Evolutionary conservation across 768 basidiomycete genomes (phyloP).

Genomic region (Suillus sp.): DNA sequence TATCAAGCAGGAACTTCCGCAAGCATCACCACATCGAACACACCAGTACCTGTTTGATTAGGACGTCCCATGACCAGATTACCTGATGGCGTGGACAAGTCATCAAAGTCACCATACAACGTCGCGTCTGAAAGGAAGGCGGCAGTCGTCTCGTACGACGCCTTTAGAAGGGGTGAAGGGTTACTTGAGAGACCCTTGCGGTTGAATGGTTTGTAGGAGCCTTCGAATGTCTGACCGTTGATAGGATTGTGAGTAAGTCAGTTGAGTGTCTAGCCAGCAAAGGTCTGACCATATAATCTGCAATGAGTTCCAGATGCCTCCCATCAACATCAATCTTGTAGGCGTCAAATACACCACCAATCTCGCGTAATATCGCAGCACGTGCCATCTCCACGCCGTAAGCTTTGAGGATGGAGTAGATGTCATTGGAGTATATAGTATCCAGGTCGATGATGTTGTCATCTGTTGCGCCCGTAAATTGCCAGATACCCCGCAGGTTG

Average conservation of each 20-base stretch:
- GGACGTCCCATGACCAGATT: slow-evolving; percentile 91
- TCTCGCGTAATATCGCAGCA: slow-evolving; percentile 85
- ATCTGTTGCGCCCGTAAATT: slow-evolving; percentile 54
- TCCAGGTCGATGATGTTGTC: slow-evolving; percentile 73
- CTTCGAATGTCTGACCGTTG: slow-evolving; percentile 83
- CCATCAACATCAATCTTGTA: slow-evolving; percentile 96
- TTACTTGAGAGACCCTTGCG: slow-evolving; percentile 91
- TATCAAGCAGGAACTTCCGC: slow-evolving; percentile 27
- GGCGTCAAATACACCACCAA: slow-evolving; percentile 87
- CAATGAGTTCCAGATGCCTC: slow-evolving; percentile 94
- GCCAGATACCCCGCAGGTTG: slow-evolving; percentile 90
- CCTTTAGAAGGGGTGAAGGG: slow-evolving; percentile 95
- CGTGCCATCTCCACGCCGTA: slow-evolving; percentile 99
- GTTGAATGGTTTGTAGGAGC: slow-evolving; percentile 98
- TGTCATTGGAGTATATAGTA: slow-evolving; percentile 90
- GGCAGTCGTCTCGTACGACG: slow-evolving; percentile 96
- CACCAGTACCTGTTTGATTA: slow-evolving; percentile 89
- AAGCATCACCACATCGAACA: slow-evolving; percentile 83
- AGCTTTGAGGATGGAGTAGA: slow-evolving; percentile 85
- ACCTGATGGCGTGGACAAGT: slow-evolving; percentile 85
- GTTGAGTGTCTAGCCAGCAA: neutral
- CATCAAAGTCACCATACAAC: slow-evolving; percentile 93
- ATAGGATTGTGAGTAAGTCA: slow-evolving; percentile 4
- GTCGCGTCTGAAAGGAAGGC: slow-evolving; percentile 94
- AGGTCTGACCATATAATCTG: slow-evolving; percentile 93